phyloP scores from a whole-genome alignment of 2,329 filamentous ascomycete species.

The Zymoseptoria pseudotritici region DNA sequence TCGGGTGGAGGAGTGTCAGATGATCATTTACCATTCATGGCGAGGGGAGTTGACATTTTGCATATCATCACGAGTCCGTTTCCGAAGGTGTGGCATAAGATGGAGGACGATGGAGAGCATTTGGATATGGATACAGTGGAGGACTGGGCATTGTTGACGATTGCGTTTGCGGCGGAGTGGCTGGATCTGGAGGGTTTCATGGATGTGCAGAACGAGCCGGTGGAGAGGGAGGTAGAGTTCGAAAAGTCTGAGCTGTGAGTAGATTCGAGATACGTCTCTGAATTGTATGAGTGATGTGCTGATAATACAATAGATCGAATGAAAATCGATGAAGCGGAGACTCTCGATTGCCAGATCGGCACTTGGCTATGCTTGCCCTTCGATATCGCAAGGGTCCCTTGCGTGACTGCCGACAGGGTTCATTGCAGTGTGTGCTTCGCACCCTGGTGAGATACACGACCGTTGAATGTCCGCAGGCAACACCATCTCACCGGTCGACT shows the following conservation, averaged over 20 bases:
- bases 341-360: not conserved
- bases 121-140: constrained; percentile 70
- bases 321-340: not conserved
- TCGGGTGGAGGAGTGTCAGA: constrained; percentile 53
- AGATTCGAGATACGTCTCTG: not conserved
- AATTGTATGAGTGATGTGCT: not conserved
- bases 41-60: constrained; percentile 74
- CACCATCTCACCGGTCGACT: too few species aligned
- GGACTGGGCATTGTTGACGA: constrained; percentile 81
- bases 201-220: constrained; percentile 14
- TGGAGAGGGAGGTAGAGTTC: constrained; percentile 2
- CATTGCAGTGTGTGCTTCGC: too few species aligned
- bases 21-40: constrained; percentile 88
- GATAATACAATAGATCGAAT: not conserved
- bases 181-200: constrained; percentile 66
- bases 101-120: constrained; percentile 75
- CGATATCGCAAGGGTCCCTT: not conserved
- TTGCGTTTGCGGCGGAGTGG: constrained; percentile 85
- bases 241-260: constrained; percentile 17
- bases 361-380: not conserved
- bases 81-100: constrained; percentile 77
- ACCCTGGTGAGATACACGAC: too few species aligned
- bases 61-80: constrained; percentile 85
- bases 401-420: too few species aligned
- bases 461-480: too few species aligned